Base-by-base conservation (phyloP, 2,329 filamentous ascomycete species). In the Ophiocordyceps australis region DNA sequence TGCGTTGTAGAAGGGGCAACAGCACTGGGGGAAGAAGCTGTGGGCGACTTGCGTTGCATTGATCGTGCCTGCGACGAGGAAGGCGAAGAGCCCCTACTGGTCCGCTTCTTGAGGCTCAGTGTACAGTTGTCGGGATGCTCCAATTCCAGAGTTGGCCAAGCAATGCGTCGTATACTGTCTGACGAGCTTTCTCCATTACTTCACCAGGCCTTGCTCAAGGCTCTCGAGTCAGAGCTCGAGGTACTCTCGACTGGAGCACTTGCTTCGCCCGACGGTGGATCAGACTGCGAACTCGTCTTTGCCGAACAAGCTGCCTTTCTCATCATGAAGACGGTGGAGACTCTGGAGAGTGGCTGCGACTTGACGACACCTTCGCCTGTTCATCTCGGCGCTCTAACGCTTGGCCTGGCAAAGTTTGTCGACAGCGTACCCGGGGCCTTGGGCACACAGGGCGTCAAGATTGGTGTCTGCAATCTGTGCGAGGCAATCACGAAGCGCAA, bases 391-490 rank as follows among this genome's bases (percentile, higher is more conserved):
- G 59, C 62, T 4, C 49, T 77, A 21, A 65, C 70, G 1, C 53
- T 78, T 21, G 74, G 65, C 40, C 73, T 77, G 40, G 70, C 71
- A 18, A 75, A 69, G 34, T 77, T 75, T 33, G 45, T 77, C 21
- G 66, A 75, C 33, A 60, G 62, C 5, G 47, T 66, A 7, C 41
- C 58, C 4, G 71, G 75, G 30, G 64, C 57, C 9, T 45, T 57
- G 7, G 65, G 57, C 34, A 65, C 60, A 13, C 41, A 74, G 11
- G 57, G 69, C 28, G 69, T 76, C 23, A 77, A 75, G 40, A 75
- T 76, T 38, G 71, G 73, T 36, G 66, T 75, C 21, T 77, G 73
- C 37, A 69, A 76, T 35, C 46, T 78, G 7, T 74, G 64, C 31
- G 73, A 77, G 35, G 62, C 62, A 4, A 62, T 77, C 18, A 72